Conservation (phyloP, 2,329 filamentous ascomycete genomes). For the Orbilia blumenaviensis region DNA sequence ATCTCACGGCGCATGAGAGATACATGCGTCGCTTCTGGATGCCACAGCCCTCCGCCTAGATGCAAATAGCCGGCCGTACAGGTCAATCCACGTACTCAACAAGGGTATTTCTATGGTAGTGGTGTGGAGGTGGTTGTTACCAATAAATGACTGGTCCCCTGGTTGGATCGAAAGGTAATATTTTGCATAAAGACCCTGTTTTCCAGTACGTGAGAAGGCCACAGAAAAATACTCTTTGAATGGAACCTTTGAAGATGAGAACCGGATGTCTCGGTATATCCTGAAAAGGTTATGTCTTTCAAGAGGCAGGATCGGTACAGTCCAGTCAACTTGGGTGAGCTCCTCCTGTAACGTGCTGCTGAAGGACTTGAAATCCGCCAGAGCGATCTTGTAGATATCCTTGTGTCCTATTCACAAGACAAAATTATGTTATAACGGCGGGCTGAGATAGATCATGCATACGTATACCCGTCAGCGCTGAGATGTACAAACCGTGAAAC, state of each 20-base stretch:
- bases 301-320: constrained; percentile 82
- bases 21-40: constrained; percentile 74
- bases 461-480: neutral
- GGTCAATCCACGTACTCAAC: neutral
- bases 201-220: constrained; percentile 77
- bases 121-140: no score
- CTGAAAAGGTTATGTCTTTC: constrained; percentile 83
- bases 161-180: constrained; percentile 90
- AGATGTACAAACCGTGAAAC: constrained; percentile 66
- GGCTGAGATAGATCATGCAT: no score
- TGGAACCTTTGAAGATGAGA: constrained; percentile 60
- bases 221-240: constrained; percentile 52
- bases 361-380: constrained; percentile 83
- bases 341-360: constrained; percentile 76
- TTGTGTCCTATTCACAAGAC: constrained; percentile 74
- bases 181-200: constrained; percentile 85
- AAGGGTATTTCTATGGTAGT: constrained; percentile 59
- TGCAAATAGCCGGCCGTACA: constrained; percentile 40
- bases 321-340: constrained; percentile 76
- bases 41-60: constrained; percentile 80
- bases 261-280: constrained; percentile 86
- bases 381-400: constrained; percentile 77
- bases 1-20: constrained; percentile 76
- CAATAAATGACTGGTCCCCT: constrained; percentile 73
- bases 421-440: neutral